A percentile compares a stretch with the other conserved stretches of the same genome.
Conservation (phyloP, 2,329 filamentous ascomycete species). For the Alternaria sp. region DNA sequence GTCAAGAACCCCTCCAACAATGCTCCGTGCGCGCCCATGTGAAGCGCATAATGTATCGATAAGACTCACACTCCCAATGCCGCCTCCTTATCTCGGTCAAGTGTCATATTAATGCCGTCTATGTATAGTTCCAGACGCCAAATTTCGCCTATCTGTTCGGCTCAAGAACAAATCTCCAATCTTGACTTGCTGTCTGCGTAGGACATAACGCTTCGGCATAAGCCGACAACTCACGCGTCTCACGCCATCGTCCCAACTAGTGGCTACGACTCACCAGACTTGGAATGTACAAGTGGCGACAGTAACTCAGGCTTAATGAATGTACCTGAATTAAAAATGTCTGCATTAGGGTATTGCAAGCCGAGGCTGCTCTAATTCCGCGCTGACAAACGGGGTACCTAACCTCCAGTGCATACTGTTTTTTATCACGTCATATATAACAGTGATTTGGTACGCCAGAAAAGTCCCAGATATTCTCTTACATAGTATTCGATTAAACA, state of each 20-base stretch:
- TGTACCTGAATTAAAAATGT: background rate
- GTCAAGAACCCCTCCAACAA: conserved; percentile 28
- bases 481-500: background rate
- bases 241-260: background rate
- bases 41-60: conserved; percentile 31
- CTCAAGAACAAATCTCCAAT: background rate
- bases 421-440: background rate
- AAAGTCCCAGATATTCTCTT: background rate
- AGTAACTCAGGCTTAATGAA: background rate
- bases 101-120: conserved; percentile 4
- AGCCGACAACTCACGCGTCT: background rate
- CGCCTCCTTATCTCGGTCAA: conserved; percentile 23
- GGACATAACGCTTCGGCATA: background rate
- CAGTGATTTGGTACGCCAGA: background rate
- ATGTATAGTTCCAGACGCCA: background rate
- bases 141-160: background rate
- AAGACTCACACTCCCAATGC: conserved; percentile 14
- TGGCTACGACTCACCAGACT: background rate
- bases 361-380: conserved; percentile 33
- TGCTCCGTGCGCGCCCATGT: conserved; percentile 21
- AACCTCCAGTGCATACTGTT: background rate
- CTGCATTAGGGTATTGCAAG: background rate
- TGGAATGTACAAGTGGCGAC: background rate
- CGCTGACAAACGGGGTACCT: conserved; percentile 38
- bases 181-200: background rate